Evolutionary conservation across 805 yeast genomes (phyloP).

Genomic region (Cyberlindnera nakhonratchasimensis): DNA sequence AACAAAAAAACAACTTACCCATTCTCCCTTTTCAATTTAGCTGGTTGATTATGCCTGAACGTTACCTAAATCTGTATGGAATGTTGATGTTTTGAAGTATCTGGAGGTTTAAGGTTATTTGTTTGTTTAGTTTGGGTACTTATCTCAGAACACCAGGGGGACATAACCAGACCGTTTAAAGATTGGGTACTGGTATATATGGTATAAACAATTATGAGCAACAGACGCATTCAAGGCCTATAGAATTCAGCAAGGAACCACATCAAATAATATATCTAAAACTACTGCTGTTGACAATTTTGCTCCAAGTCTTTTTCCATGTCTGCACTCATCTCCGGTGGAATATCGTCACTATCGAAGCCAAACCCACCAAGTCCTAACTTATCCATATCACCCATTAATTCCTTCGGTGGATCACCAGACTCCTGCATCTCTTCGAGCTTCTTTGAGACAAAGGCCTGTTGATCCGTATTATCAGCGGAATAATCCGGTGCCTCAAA

Average conservation of each 20-base stretch:
- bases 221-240: not conserved
- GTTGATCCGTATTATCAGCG: slow-evolving; percentile 40
- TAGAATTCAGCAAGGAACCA: too few relatives aligned
- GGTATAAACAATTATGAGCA: not conserved
- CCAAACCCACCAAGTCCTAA: slow-evolving; percentile 38
- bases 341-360: slow-evolving; percentile 50
- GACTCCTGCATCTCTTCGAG: slow-evolving; percentile 69
- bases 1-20: slow-evolving; percentile 2
- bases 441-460: slow-evolving; percentile 51
- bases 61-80: too few relatives aligned
- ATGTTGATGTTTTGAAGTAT: too few relatives aligned
- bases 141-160: too few relatives aligned
- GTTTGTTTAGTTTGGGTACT: too few relatives aligned
- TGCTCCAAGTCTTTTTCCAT: slow-evolving; percentile 45
- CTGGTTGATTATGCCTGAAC: too few relatives aligned
- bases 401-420: slow-evolving; percentile 78
- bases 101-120: too few relatives aligned
- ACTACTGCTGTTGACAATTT: slow-evolving; percentile 39
- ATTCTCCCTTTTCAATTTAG: not conserved
- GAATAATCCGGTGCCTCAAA: slow-evolving; percentile 65
- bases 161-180: too few relatives aligned
- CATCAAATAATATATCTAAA: not conserved
- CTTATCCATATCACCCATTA: slow-evolving; percentile 55
- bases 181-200: too few relatives aligned
- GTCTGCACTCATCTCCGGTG: slow-evolving; percentile 24